phyloP scores from a whole-genome alignment of 192 early-diverging fungal species.

The Geranomyces michiganensis region DNA sequence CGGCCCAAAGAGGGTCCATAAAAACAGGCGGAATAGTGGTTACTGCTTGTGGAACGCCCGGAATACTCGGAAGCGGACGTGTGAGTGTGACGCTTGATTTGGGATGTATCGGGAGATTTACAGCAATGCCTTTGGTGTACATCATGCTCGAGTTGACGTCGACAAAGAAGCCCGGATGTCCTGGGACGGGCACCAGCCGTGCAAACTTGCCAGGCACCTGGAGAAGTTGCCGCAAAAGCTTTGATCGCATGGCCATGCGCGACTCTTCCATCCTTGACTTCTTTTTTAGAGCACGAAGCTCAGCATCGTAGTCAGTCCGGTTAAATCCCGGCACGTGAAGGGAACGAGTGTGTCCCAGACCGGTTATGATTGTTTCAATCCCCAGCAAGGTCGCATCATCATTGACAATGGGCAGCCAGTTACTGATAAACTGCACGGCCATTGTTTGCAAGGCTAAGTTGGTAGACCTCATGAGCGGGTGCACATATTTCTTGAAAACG shows the following conservation, averaged over 20 bases:
- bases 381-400: constrained; percentile 54
- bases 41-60: constrained; percentile 54
- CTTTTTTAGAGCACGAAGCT: constrained; percentile 29
- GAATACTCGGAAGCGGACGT: constrained; percentile 54
- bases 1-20: constrained; percentile 54
- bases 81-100: constrained; percentile 57
- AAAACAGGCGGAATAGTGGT: constrained; percentile 63
- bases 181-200: constrained; percentile 48
- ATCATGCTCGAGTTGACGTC: constrained; percentile 49
- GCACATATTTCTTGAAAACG: constrained; percentile 53
- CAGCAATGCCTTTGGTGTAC: constrained; percentile 52
- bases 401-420: constrained; percentile 59
- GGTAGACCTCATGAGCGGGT: constrained; percentile 48
- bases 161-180: constrained; percentile 56
- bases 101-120: constrained; percentile 58
- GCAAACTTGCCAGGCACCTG: constrained; percentile 54
- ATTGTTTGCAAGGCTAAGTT: constrained; percentile 46
- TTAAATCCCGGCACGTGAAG: constrained; percentile 44
- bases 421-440: constrained; percentile 59
- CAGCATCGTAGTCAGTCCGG: constrained; percentile 36
- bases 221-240: constrained; percentile 49
- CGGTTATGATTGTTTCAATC: constrained; percentile 46
- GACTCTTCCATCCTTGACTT: constrained; percentile 46
- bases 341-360: constrained; percentile 40
- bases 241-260: constrained; percentile 51